Base-by-base conservation (phyloP, 352 stramenopile species). In the Globisporangium sylvaticum region DNA sequence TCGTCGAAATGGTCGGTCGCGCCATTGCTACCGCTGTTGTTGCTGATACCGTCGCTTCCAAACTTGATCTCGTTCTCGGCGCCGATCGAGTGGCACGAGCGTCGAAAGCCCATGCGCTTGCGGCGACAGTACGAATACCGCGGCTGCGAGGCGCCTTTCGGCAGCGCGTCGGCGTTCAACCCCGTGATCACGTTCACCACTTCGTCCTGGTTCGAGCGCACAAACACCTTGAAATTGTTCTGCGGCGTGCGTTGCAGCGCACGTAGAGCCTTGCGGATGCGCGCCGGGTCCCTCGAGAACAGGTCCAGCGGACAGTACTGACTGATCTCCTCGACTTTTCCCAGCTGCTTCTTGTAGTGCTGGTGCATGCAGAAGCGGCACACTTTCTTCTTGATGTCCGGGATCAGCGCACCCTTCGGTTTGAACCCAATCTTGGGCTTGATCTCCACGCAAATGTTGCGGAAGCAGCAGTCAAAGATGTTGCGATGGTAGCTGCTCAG, bases 361-460 rank as follows among this genome's bases (percentile, higher is more conserved):
- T 96, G 89, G 73, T 96, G 89, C 88, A 96, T 95, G 66, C 84
- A 95, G 65, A 96, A 96, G 20, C 87, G 85, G 54, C 88, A 93
- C 14, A 88, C 81, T 12, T 71, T 64, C 34, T 80, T 74, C 70
- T 93, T 94, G 7, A 81, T 72, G 18, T 80, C 74, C 2, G 87
- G 77, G 4, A 91, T 70, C 32, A 92, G 71, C n/a, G 68, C 56
- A 0, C 83, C 76, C 7, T 79, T 79, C 0, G 86, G 83, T 39
- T 93, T 85, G 62, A 93, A 92, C 1, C 87, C 86, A 48, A 91
- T 91, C 74, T 95, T 96, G 24, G 88, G 85, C 67, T 96, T 96
- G 58, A 96, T 74, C 67, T 96, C 89, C 56, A 96, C 81, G 66
- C 87, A 92, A 50, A 96, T 86, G 59, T 91, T 91, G 46, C 85